These are phyloP conservation scores for Phyllostachys edulis DNA, from an alignment of 176 grass and related monocot genomes.

Conservation along the genomic window DNA sequence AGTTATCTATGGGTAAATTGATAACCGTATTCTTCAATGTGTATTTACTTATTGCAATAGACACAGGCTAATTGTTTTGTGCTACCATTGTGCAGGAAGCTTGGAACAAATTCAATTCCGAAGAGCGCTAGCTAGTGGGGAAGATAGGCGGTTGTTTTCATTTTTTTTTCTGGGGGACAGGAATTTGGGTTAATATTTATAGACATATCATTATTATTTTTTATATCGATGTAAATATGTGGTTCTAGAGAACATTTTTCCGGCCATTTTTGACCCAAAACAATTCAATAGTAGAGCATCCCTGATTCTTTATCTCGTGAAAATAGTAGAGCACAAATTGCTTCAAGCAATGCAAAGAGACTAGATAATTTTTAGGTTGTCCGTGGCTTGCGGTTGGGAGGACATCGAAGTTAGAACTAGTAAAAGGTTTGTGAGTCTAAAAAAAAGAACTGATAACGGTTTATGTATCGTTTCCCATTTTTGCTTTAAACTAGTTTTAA, in stretches of 20 bases:
- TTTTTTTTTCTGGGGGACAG: not conserved
- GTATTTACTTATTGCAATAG: constrained; percentile 5
- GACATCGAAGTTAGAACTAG: not conserved
- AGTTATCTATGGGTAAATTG: not conserved
- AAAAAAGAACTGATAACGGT: not conserved
- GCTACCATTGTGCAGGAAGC: constrained; percentile 51
- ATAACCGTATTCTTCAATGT: not conserved
- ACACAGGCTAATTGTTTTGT: constrained; percentile 1
- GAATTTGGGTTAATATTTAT: constrained; percentile 30
- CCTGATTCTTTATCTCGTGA: not conserved
- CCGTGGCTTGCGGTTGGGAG: not conserved
- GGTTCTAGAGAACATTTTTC: not conserved
- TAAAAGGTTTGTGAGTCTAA: not conserved
- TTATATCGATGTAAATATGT: constrained; percentile 40
- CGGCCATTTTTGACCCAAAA: not conserved
- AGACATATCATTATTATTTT: not conserved
- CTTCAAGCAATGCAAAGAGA: not conserved
- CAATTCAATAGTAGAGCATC: constrained; percentile 29
- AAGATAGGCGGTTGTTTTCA: not conserved
- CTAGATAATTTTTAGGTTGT: not conserved
- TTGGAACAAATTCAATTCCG: constrained; percentile 76
- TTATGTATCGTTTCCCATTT: not conserved
- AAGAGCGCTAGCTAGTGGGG: constrained; percentile 38
- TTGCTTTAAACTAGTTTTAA: not conserved
- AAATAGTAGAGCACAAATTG: not conserved